phyloP scores from a whole-genome alignment of 2,329 filamentous ascomycete species.

The Ceratocystis alfenasii region DNA sequence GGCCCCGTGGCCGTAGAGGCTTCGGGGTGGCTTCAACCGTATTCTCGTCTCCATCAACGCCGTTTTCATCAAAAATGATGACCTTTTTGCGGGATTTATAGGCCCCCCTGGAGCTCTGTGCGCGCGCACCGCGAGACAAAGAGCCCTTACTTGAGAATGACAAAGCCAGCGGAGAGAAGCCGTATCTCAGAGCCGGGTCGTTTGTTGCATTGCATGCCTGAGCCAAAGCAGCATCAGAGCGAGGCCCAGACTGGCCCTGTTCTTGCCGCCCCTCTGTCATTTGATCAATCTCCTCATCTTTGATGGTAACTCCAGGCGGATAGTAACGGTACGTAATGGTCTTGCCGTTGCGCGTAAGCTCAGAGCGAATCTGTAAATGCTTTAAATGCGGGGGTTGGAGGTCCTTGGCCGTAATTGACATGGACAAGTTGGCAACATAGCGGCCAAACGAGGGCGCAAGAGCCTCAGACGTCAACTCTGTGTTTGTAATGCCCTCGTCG shows the following conservation, averaged over 20 bases:
- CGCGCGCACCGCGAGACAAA: neutral
- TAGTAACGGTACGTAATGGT: constrained; percentile 23
- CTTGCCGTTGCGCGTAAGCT: constrained; percentile 22
- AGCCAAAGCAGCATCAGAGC: neutral
- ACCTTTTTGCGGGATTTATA: constrained; percentile 19
- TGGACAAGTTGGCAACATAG: constrained; percentile 27
- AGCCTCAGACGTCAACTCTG: constrained; percentile 30
- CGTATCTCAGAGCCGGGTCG: constrained; percentile 18
- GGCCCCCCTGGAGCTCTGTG: neutral
- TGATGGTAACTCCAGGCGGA: constrained; percentile 7
- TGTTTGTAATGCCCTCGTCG: constrained; percentile 29
- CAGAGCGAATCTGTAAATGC: constrained; percentile 30
- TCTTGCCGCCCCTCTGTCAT: neutral
- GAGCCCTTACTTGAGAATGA: neutral
- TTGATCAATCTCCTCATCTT: constrained; percentile 1
- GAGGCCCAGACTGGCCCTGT: too few species aligned
- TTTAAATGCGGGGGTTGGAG: constrained; percentile 33
- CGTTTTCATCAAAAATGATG: constrained; percentile 16
- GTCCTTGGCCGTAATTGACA: constrained; percentile 26
- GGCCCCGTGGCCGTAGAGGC: neutral
- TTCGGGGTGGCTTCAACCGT: neutral
- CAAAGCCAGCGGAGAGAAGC: constrained; percentile 15
- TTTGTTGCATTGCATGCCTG: neutral
- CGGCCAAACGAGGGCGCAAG: constrained; percentile 31
- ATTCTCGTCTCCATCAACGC: neutral